A percentile compares a stretch with the other conserved stretches of the same genome.
These are phyloP conservation scores for Arthrobotrys iridis DNA, from an alignment of 2,329 filamentous ascomycete species.

Conservation along the genomic window DNA sequence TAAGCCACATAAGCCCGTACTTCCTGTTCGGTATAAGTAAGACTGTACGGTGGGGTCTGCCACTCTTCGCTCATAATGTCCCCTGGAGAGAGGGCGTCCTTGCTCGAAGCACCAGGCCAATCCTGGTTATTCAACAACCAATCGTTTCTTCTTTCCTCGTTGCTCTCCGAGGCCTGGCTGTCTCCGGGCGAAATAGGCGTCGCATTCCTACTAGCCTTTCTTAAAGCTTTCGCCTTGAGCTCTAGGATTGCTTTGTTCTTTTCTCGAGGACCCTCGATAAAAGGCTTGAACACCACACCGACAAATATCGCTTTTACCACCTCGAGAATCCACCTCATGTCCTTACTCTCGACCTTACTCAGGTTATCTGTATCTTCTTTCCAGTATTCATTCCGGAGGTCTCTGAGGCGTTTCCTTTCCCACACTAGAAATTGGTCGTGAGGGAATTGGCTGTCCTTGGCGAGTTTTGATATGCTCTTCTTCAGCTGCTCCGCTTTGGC, in stretches of 20 bases:
- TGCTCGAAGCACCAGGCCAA: conserved; percentile 36
- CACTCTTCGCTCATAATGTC: conserved; percentile 38
- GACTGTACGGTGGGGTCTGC: conserved; percentile 44
- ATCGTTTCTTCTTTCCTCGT: conserved; percentile 27
- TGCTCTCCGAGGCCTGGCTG: background rate
- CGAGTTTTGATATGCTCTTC: conserved; percentile 29
- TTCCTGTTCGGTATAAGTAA: conserved; percentile 49
- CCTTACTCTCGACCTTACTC: conserved; percentile 51
- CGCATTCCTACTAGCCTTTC: conserved; percentile 46
- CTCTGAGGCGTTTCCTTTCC: conserved; percentile 42
- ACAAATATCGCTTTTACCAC: conserved; percentile 51
- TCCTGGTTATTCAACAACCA: conserved; percentile 37
- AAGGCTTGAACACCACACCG: conserved; percentile 44
- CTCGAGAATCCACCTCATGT: conserved; percentile 53
- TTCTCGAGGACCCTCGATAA: conserved; percentile 47
- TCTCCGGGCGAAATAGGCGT: conserved; percentile 37
- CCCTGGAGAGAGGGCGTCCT: background rate
- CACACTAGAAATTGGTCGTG: conserved; percentile 49
- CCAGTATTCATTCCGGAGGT: conserved; percentile 53
- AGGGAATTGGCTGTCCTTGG: conserved; percentile 42
- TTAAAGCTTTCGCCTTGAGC: conserved; percentile 46
- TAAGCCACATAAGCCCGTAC: conserved; percentile 48
- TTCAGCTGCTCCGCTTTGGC: conserved; percentile 31
- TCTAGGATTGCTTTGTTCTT: conserved; percentile 53
- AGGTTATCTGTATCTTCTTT: conserved; percentile 53